Percentiles rank a stretch among this genome's conserved stretches.
phyloP scores from a whole-genome alignment of 2,329 filamentous ascomycete genomes.

The Alternaria arborescens region DNA sequence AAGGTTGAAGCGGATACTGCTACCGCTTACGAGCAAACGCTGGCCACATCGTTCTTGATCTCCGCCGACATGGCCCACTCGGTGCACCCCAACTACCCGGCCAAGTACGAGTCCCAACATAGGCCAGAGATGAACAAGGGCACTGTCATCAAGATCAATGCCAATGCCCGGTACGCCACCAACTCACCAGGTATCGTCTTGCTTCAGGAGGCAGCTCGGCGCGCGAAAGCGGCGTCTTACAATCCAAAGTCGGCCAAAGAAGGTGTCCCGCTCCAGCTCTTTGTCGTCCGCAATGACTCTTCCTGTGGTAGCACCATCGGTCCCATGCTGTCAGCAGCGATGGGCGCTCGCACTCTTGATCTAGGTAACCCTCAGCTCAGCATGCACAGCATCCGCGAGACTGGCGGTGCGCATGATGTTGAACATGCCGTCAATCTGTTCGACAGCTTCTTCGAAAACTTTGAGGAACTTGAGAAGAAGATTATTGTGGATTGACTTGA shows the following conservation, averaged over 20 bases:
- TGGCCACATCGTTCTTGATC: conserved; percentile 89
- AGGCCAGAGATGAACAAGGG: conserved; percentile 96
- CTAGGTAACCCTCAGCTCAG: conserved; percentile 92
- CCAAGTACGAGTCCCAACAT: conserved; percentile 91
- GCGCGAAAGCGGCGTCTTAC: conserved; percentile 61
- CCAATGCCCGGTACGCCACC: conserved; percentile 95
- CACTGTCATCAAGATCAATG: conserved; percentile 97
- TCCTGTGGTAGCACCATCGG: conserved; percentile 96
- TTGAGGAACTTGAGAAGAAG: conserved; percentile 80
- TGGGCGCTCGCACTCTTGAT: conserved; percentile 90
- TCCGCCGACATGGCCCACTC: conserved; percentile 98
- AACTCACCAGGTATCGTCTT: conserved; percentile 95
- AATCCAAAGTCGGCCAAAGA: conserved; percentile 57
- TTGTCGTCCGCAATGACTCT: conserved; percentile 95
- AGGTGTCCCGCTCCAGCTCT: conserved; percentile 89
- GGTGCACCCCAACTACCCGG: conserved; percentile 92
- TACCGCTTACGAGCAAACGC: conserved; percentile 92
- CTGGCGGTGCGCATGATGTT: conserved; percentile 86
- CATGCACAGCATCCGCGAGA: conserved; percentile 98
- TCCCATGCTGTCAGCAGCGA: conserved; percentile 88
- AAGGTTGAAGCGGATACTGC: conserved; percentile 65
- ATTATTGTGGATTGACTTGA: conserved; percentile 78
- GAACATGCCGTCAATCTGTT: conserved; percentile 87
- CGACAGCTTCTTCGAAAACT: conserved; percentile 84
- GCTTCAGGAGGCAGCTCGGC: conserved; percentile 81